A percentile compares a stretch with the other conserved stretches of the same genome.
Conservation (phyloP, 2,329 filamentous ascomycete species). For the Dothistroma septosporum region DNA sequence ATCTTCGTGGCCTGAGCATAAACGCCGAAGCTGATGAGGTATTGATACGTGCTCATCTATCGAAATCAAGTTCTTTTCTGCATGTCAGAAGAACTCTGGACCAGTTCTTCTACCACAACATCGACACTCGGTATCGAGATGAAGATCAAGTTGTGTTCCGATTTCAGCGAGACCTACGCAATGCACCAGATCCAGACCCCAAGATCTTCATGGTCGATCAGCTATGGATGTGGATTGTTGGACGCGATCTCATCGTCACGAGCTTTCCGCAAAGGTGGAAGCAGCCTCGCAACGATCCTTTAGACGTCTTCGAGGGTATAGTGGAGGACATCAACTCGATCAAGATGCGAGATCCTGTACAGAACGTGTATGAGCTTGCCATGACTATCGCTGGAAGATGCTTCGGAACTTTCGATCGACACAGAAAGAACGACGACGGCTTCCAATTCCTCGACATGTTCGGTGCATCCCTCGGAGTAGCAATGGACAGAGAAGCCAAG, state of each 20-base stretch:
- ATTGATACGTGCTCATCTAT: conserved; percentile 23
- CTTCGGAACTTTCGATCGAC: conserved; percentile 50
- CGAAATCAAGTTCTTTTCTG: conserved; percentile 32
- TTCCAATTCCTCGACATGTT: conserved; percentile 67
- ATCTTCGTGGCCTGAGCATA: conserved; percentile 9
- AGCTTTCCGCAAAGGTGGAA: conserved; percentile 57
- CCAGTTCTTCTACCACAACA: conserved; percentile 63
- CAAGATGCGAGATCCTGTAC: conserved; percentile 57
- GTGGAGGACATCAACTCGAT: conserved; percentile 61
- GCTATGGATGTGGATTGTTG: conserved; percentile 62
- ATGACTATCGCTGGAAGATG: conserved; percentile 50
- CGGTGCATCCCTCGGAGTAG: conserved; percentile 56
- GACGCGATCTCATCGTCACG: conserved; percentile 57
- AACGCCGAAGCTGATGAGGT: conserved; percentile 37
- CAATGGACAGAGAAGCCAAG: conserved; percentile 39
- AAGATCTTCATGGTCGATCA: conserved; percentile 50
- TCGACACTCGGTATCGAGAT: conserved; percentile 58
- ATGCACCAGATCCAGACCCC: conserved; percentile 14
- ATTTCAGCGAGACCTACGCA: conserved; percentile 38
- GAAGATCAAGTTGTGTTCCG: conserved; percentile 62
- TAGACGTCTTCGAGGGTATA: conserved; percentile 60
- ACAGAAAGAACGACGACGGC: conserved; percentile 55
- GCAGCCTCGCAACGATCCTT: conserved; percentile 58
- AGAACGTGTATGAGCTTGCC: conserved; percentile 59
- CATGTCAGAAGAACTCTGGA: conserved; percentile 62